Evolutionary conservation across 176 grass and related monocot species (phyloP), one percentile per base, ranked within the genome.

Genomic region (Elaeis guineensis): DNA sequence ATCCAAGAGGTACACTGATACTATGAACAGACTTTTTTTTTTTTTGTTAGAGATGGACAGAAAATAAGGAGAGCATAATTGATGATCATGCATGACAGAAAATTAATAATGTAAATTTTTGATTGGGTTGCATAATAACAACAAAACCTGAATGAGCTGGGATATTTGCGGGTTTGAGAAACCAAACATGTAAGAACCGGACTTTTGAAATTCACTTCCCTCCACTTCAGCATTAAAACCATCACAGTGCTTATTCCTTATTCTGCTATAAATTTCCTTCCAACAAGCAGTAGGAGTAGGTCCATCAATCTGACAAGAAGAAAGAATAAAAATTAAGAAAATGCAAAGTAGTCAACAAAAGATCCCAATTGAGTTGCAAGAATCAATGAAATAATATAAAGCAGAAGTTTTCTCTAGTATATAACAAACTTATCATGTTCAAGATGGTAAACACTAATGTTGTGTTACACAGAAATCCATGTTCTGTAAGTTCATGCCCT

Each of bases 101-200:
- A 16, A 73, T 32, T 70, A 52, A 80, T 59, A 17, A 61, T 64
- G 58, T 48, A 53, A 69, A 76, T 61, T 65, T 35, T 63, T 59
- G 52, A 12, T 44, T 14, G 11, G 14, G 2, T 44, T 11, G 35
- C 35, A 44, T 44, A 44, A 65, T 61, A 49, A 74, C 56, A 66
- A 6, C 21, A 54, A 54, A 67, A 98, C 93, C 88, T 85, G 93
- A 86, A 98, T 98, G 73, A 98, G 88, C 64, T 98, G 88, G 62
- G 75, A 79, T 77, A 98, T 82, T 76, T 85, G 88, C 16, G 87
- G 79, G 65, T 92, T 83, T 52, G 87, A 98, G 70, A 98, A 98
- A 23, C 93, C 93, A 92, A 98, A 98, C 93, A 98, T 92, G 71
- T 81, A 79, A 5, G 84, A 92, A 55, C 93, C 93, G 83, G 84